Base-by-base conservation (phyloP, 306 rosid species). In the Nissolia schottii region DNA sequence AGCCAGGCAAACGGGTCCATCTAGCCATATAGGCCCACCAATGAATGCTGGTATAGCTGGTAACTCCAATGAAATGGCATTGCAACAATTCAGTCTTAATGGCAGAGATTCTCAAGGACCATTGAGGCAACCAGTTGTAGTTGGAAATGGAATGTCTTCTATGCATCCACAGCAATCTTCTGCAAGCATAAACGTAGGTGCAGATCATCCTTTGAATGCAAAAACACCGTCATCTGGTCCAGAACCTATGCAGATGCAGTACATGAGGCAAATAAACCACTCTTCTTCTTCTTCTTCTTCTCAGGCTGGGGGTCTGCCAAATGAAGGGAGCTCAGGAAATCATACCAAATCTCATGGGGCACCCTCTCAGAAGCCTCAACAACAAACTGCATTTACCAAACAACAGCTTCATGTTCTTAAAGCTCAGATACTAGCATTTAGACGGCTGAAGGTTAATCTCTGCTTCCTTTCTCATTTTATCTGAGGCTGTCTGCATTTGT, bases 371-470 rank as follows among this genome's bases (percentile, higher is more conserved):
- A 67, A 32, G 29, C 79, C 87, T 77, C 96, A 89, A 63, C 87
- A 86, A 60, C 76, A 61, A 63, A 59, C 48, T 77, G 92, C 84
- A 31, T 94, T 94, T 83, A 86, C 97, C 77, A 91, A 87, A 84
- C 92, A 86, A 75, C 98, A 91, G 81, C 83, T 89, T 49, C 98
- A 94, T 62, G 98, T 91, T 76, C 97, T 94, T 58, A 94, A 94
- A 83, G 98, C 98, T 59, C 98, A 94, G 67, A 94, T 94, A 74
- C 82, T 94, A 53, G 98, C 98, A 70, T 91, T 94, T 77, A 86
- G 97, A 89, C 94, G 97, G 74, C 79, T 91, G 67, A 94, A 94
- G 98, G 98, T 94, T 72, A 49, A 72, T 45, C 35, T 80, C 35
- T 73, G 9, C 71, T 70, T 81, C 35, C 64, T 64, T 59, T 71